Evolutionary conservation across 257 asterid species (phyloP), one percentile per base, ranked within the genome.

Genomic region (Leptodermis oblonga): DNA sequence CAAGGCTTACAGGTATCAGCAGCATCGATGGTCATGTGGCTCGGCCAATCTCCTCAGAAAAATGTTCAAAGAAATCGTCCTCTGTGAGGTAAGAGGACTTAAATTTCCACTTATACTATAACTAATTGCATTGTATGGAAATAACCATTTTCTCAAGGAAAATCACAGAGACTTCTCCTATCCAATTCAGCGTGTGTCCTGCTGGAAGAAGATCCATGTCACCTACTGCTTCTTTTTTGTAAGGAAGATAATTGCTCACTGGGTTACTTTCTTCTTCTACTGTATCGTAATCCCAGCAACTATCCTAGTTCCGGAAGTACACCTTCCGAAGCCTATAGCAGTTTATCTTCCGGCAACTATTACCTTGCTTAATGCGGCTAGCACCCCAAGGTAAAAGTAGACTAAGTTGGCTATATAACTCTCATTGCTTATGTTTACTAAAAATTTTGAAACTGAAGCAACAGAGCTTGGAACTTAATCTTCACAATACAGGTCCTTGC

Each of bases 21-120:
- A 92, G 71, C 98, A 89, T 65, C 87, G 96, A 65, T 92, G 98
- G 96, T 89, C 95, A 48, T 87, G 94, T 42, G 96, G 96, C 51
- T 95, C 95, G 55, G 98, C 98, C 63, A 92, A 89, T 81, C 90
- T 92, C 68, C 86, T 89, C 65, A 79, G 90, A 53, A 92, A 92
- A 78, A 89, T 89, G 95, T 70, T 84, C 72, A 77, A 74, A 73
- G 95, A 88, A 71, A 90, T 90, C 80, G 72, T 86, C 73, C 68
- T 69, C 25, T 79, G 88, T 33, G 86, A 90, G 93, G 97, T 88
- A 56, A 70, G 28, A 42, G 36, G 70, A 75, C 72, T 42, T 43
- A 61, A 58, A 15, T 23, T 68, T 52, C 39, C 14, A 13, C n/a
- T 10, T 22, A 34, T 12, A 30, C 10, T 10, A 15, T 51, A 68